Evolutionary conservation across 371 early-diverging fungal species (phyloP), one percentile per base, ranked within the genome.

Genomic region (Apophysomyces ossiformis): DNA sequence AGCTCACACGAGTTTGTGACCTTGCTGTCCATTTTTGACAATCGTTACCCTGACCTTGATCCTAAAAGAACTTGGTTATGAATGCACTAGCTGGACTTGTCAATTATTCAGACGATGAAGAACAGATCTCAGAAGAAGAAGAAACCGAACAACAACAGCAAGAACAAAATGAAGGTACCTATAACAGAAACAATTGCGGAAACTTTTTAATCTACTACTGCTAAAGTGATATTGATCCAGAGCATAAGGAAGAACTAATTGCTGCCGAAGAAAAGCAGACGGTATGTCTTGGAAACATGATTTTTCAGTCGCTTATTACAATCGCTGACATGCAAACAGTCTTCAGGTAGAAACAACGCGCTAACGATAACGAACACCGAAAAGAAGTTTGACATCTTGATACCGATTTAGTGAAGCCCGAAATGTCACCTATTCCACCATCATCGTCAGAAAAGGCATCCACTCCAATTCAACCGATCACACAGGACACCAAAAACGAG

Each of bases 21-120:
- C 45, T 44, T 57, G 26, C 36, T 35, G 58, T 45, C 46, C 26
- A 26, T 26, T 26, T 26, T 26, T 26, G 26, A 26, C 26, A 26
- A 26, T 26, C 26, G 26, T 2, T 26, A 26, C n/a, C 46, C 43
- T 7, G n/a, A 13, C 9, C 50, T 50, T 18, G 21, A 8, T 26
- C 16, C 46, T 45, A 2, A 13, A 13, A 45, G 12, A 45, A 50
- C 26, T 39, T 44, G n/a, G 36, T 12, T 3, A 74, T 74, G 74
- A 67, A 65, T 26, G 64, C 65, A 58, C 54, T 76, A 56, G 60
- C 66, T 8, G 71, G 74, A 36, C 69, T 76, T 56, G 77, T 73
- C 4, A 73, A 76, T 54, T 76, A 76, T 39, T 76, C 77, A 58
- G 77, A 73, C 43, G 76, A 72, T 26, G 76, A 76, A 37, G 69